Evolutionary conservation across 306 rosid species (phyloP).

Genomic region (Dryas octopetala): DNA sequence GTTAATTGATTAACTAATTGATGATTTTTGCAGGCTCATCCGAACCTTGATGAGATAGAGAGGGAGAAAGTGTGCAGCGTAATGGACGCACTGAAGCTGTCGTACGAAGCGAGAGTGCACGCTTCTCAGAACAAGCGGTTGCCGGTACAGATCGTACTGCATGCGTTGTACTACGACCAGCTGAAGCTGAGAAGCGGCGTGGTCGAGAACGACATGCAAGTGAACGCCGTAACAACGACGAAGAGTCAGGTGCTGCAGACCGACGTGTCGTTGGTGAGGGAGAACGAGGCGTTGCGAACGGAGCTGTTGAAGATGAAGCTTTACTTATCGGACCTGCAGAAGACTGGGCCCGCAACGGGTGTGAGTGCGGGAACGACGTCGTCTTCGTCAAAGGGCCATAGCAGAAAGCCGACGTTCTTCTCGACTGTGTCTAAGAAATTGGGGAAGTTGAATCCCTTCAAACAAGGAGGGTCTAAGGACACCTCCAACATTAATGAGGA

Average conservation of each 20-base stretch:
- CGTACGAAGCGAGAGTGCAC: slow-evolving; percentile 80
- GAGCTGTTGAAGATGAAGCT: slow-evolving; percentile 80
- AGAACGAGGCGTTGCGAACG: slow-evolving; percentile 66
- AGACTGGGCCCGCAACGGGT: slow-evolving; percentile 12
- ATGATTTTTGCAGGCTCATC: slow-evolving; percentile 54
- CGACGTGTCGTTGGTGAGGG: slow-evolving; percentile 69
- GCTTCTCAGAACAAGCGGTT: slow-evolving; percentile 87
- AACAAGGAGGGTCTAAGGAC: slow-evolving; percentile 79
- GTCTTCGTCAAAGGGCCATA: slow-evolving; percentile 15
- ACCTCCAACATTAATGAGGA: slow-evolving; percentile 51
- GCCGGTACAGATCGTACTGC: slow-evolving; percentile 81
- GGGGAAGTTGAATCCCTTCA: slow-evolving; percentile 80
- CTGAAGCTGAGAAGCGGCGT: slow-evolving; percentile 70
- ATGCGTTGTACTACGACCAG: slow-evolving; percentile 85
- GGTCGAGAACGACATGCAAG: slow-evolving; percentile 26
- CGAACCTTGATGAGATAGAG: slow-evolving; percentile 77
- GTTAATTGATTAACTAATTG: neutral
- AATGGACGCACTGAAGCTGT: slow-evolving; percentile 74
- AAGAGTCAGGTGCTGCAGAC: slow-evolving; percentile 56
- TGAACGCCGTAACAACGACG: slow-evolving; percentile 9
- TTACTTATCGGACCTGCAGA: slow-evolving; percentile 61
- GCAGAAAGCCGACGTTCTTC: slow-evolving; percentile 55
- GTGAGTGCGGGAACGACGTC: slow-evolving; percentile 30
- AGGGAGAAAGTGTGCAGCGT: slow-evolving; percentile 86
- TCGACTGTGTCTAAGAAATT: slow-evolving; percentile 67